These are phyloP conservation scores for Gracilaria caudata DNA, from an alignment of 23 red algal species.

Conservation along the genomic window DNA sequence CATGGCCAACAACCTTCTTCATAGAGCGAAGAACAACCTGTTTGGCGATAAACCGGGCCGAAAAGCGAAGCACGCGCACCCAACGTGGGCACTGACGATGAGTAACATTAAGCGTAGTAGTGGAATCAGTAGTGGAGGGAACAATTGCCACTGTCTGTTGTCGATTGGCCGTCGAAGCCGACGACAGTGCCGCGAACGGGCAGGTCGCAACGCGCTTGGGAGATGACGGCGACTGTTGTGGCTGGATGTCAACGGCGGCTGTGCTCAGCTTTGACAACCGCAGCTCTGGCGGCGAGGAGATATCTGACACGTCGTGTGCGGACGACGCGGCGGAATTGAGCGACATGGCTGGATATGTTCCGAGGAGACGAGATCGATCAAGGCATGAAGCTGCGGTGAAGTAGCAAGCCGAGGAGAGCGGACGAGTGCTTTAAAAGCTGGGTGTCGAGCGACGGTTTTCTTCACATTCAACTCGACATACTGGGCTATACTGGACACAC, in stretches of 20 bases:
- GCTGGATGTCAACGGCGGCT: conserved; percentile 13
- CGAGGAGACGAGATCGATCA: background rate
- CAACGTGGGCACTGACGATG: conserved; percentile 52
- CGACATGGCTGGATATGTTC: background rate
- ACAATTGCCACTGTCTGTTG: background rate
- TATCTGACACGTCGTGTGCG: background rate
- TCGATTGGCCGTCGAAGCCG: background rate
- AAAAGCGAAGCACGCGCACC: conserved; percentile 68
- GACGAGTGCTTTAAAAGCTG: background rate
- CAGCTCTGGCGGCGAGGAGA: background rate
- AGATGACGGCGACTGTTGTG: conserved; percentile 1
- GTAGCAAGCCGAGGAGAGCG: background rate
- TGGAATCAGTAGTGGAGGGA: background rate
- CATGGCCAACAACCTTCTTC: conserved; percentile 31
- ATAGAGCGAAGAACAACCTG: conserved; percentile 54
- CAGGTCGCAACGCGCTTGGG: conserved; percentile 14
- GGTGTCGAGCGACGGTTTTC: background rate
- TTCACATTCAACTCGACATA: background rate
- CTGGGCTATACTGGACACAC: background rate
- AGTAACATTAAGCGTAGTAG: conserved; percentile 15
- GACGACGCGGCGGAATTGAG: background rate
- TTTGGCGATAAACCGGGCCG: conserved; percentile 52
- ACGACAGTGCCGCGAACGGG: background rate
- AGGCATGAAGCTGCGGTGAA: background rate
- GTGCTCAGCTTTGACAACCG: background rate